Evolutionary conservation across 208 protist genomes (phyloP).

Genomic region (Trypanosoma vivax): DNA sequence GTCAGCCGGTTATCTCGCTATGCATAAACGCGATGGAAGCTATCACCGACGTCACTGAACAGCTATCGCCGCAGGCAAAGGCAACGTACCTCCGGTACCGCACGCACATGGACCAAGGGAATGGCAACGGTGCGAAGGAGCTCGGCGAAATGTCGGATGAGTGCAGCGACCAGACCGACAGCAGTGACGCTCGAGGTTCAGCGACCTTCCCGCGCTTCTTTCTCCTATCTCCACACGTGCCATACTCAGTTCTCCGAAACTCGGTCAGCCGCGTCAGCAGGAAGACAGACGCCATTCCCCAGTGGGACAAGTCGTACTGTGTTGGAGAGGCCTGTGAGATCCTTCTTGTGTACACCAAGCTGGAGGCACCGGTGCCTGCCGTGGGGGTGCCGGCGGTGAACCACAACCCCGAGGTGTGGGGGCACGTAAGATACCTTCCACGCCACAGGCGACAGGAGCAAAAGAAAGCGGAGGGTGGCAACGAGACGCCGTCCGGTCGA

Average conservation of each 20-base stretch:
- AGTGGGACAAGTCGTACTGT: not conserved
- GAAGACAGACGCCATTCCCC: not conserved
- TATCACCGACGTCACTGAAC: conserved; percentile 11
- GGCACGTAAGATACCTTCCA: conserved; percentile 7
- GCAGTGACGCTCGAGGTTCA: not conserved
- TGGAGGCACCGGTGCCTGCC: not conserved
- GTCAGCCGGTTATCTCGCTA: conserved; percentile 10
- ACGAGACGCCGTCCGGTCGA: not conserved
- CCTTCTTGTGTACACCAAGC: conserved; percentile 11
- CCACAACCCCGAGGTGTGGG: conserved; percentile 12
- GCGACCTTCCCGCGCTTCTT: conserved; percentile 4
- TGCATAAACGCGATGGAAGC: conserved; percentile 12
- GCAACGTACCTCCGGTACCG: not conserved
- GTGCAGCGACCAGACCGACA: not conserved
- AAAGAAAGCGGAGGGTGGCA: not conserved
- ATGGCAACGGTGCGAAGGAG: not conserved
- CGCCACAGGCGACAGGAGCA: not conserved
- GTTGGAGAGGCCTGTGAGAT: conserved; percentile 20
- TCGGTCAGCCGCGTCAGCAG: not conserved
- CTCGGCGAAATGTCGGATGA: not conserved
- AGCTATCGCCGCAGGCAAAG: not conserved
- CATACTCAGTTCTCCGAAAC: conserved; percentile 1
- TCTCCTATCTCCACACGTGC: conserved; percentile 8
- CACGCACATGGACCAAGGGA: not conserved
- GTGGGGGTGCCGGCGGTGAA: not conserved